Base-by-base conservation (phyloP, 306 rosid species). In the Prunus salicina region DNA sequence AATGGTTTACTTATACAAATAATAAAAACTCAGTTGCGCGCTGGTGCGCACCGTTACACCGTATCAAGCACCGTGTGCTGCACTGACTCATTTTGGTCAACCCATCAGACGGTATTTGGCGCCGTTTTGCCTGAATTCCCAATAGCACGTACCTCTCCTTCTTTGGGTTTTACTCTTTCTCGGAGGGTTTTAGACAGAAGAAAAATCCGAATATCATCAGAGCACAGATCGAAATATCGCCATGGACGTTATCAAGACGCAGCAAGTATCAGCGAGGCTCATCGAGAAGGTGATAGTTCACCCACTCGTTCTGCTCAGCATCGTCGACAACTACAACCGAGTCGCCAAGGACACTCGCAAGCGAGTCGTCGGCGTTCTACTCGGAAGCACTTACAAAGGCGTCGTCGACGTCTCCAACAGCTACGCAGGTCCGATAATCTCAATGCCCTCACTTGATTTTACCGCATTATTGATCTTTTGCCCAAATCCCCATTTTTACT, bases 181-280 rank as follows among this genome's bases (percentile, higher is more conserved):
- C 4, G 6, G 64, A n/a, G 76, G 78, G 78, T 62, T 71, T 71
- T 19, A 61, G 43, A 69, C 30, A 5, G 8, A 15, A 9, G 0
- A 64, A 7, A 27, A 51, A 38, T 24, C 55, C 41, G 22, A 10
- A 22, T 32, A 22, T 32, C 76, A 18, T 28, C 49, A n/a, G 71
- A 34, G 12, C 22, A 30, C 32, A 62, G 73, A 61, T 28, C 61
- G 66, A 47, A 30, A 71, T 20, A 51, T 62, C 45, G 47, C 66
- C 50, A 93, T 91, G 98, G 98, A 93, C 64, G 98, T 91, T 67
- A 90, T 91, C 55, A 91, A 93, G 83, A 80, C 94, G 64, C 98
- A 88, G 84, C 94, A 93, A 84, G 84, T 93, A 20, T 91, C 93
- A 1, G 82, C 86, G 22, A 78, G 90, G n/a, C 81, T 89, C 8